These are phyloP conservation scores for Middelhovenomyces tepae DNA, from an alignment of 805 yeast species.

Conservation along the genomic window DNA sequence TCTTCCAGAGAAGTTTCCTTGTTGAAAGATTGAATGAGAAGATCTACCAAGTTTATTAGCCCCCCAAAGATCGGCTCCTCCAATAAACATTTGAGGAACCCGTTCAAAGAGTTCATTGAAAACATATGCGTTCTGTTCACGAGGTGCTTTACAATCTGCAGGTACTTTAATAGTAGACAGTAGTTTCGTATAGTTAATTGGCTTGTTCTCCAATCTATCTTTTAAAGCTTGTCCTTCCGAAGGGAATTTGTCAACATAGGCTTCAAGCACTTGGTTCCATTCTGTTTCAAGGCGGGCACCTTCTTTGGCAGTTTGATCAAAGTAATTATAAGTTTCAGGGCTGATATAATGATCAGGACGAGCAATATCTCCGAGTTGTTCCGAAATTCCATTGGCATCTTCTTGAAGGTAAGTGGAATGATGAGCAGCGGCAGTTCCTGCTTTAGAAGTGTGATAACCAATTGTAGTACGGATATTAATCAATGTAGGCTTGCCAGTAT, in stretches of 20 bases:
- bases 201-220: conserved; percentile 25
- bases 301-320: conserved; percentile 18
- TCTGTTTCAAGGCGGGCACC: conserved; percentile 20
- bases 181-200: conserved; percentile 26
- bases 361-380: too few relatives aligned
- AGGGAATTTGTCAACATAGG: conserved; percentile 23
- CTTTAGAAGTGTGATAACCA: conserved; percentile 28
- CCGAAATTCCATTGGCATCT: too few relatives aligned
- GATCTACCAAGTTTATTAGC: conserved; percentile 26
- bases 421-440: conserved; percentile 28
- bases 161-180: conserved; percentile 18
- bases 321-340: conserved; percentile 25
- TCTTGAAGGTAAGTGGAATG: conserved; percentile 31
- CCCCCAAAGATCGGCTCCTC: conserved; percentile 31
- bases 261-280: conserved; percentile 22
- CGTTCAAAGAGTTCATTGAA: conserved; percentile 25
- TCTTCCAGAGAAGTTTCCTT: conserved; percentile 32
- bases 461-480: conserved; percentile 30
- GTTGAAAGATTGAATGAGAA: conserved; percentile 24
- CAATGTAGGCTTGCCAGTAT: conserved; percentile 29
- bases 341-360: too few relatives aligned
- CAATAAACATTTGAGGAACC: conserved; percentile 26
- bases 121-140: conserved; percentile 15
- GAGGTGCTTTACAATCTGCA: too few relatives aligned
- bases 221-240: conserved; percentile 23